phyloP scores from a whole-genome alignment of 257 asterid genomes.

The Solanum sejunctum region DNA sequence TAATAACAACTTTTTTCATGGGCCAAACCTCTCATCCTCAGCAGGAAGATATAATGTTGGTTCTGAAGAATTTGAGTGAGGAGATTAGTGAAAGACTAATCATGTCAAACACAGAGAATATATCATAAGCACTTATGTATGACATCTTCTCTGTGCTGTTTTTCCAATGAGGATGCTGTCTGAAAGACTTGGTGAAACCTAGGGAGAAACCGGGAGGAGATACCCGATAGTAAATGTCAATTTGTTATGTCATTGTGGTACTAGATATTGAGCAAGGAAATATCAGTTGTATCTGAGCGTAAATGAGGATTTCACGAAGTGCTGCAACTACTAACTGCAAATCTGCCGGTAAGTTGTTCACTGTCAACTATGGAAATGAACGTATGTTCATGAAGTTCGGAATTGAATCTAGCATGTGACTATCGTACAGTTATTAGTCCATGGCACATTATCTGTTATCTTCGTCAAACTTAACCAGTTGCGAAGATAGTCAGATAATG shows the following conservation, averaged over 20 bases:
- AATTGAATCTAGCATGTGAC: neutral
- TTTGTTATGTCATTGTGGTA: neutral
- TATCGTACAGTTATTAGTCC: neutral
- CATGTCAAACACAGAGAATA: constrained; percentile 16
- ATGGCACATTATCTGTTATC: neutral
- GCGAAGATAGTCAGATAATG: too few species aligned
- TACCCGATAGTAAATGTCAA: neutral
- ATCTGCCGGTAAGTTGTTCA: neutral
- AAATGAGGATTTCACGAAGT: neutral
- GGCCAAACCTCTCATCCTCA: constrained; percentile 56
- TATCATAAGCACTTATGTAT: neutral
- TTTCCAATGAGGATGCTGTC: neutral
- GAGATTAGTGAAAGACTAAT: constrained; percentile 23
- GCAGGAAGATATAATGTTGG: constrained; percentile 25
- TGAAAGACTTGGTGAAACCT: neutral
- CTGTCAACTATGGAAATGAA: neutral
- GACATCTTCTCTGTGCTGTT: neutral
- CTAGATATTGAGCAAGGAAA: neutral
- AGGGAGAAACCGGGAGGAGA: neutral
- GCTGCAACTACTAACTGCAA: neutral
- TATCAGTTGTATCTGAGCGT: neutral
- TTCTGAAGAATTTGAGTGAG: constrained; percentile 29
- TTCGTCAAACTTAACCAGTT: too few species aligned
- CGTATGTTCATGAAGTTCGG: neutral
- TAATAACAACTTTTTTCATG: constrained; percentile 42